A percentile compares a stretch with the other conserved stretches of the same genome.
phyloP scores from a whole-genome alignment of 129 eudicot genomes.

The Artemisia argyi region DNA sequence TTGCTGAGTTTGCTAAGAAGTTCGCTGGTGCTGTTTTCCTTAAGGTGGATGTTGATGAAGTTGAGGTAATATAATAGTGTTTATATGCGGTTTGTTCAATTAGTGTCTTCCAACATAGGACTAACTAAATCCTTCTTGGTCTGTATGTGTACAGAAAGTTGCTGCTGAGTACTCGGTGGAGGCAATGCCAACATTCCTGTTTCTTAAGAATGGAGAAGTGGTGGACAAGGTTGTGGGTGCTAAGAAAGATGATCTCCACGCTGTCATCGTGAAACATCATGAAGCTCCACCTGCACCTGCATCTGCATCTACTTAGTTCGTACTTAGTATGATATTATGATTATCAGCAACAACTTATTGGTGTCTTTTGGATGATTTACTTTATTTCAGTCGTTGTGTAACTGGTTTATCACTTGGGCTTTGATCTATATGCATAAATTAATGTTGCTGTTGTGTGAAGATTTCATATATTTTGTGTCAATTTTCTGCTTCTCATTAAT shows the following conservation, averaged over 20 bases:
- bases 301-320: too few species aligned
- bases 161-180: slow-evolving; percentile 52
- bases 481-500: too few species aligned
- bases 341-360: too few species aligned
- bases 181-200: slow-evolving; percentile 89
- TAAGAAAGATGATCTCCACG: slow-evolving; percentile 50
- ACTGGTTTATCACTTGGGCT: too few species aligned
- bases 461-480: too few species aligned
- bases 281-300: slow-evolving; percentile 5
- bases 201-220: slow-evolving; percentile 54
- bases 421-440: too few species aligned
- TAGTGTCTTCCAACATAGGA: neutral
- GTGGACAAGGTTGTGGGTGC: slow-evolving; percentile 83
- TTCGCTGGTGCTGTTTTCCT: slow-evolving; percentile 46
- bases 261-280: slow-evolving; percentile 38
- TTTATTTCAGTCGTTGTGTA: too few species aligned
- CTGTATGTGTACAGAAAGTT: slow-evolving; percentile 39
- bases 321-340: too few species aligned
- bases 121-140: neutral
- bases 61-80: slow-evolving; percentile 38
- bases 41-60: slow-evolving; percentile 79
- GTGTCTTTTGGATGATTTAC: too few species aligned
- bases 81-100: neutral
- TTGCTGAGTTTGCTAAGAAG: slow-evolving; percentile 56
- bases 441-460: too few species aligned